These are phyloP conservation scores for Vanderwaltozyma verrucispora DNA, from an alignment of 805 yeast species.

Conservation along the genomic window DNA sequence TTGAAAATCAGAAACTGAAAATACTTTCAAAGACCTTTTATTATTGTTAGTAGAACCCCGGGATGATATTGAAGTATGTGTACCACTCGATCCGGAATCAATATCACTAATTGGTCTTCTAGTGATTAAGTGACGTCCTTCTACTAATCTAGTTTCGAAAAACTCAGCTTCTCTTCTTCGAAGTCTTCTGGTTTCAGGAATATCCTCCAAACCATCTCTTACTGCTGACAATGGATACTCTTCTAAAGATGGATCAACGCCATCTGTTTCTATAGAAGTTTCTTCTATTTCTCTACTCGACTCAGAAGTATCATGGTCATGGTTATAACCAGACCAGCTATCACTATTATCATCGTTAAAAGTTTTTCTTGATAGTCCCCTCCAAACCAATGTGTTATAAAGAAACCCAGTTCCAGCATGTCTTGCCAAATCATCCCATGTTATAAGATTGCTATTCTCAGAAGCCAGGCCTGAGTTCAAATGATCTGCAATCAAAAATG, in stretches of 20 bases:
- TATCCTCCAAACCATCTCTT: neutral
- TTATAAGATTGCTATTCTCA: constrained; percentile 2
- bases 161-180: neutral
- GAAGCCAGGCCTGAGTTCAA: constrained; percentile 9
- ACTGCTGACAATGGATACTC: neutral
- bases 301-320: too few species aligned
- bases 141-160: neutral
- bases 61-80: too few species aligned
- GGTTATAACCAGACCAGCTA: too few species aligned
- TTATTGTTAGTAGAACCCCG: neutral
- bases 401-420: constrained; percentile 11
- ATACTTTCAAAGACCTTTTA: neutral
- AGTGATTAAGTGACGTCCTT: neutral
- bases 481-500: constrained; percentile 7
- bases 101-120: neutral
- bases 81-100: neutral
- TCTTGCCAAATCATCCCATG: constrained; percentile 13
- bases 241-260: neutral
- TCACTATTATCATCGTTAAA: too few species aligned
- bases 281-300: too few species aligned
- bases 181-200: neutral
- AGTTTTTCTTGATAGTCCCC: too few species aligned
- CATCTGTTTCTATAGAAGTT: too few species aligned
- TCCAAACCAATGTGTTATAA: constrained; percentile 17
- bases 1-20: neutral